Percentiles rank a stretch among this genome's conserved stretches.
Evolutionary conservation across 1,284 basidiomycete genomes (phyloP).

Genomic region (Inonotus hispidus): DNA sequence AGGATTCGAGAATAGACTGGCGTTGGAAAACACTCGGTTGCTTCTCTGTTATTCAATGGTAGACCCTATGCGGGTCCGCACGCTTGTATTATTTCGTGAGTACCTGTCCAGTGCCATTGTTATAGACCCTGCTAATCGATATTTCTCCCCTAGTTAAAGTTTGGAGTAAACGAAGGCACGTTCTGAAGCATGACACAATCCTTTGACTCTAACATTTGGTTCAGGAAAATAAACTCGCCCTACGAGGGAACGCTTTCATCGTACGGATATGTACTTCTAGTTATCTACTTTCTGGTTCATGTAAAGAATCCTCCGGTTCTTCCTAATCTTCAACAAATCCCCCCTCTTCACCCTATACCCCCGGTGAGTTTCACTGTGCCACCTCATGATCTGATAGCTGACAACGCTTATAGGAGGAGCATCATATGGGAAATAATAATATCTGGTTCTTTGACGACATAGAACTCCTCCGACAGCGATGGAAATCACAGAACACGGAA

Average conservation of each 20-base stretch:
- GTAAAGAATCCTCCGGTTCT: constrained; percentile 94
- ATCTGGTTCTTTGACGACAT: constrained; percentile 99
- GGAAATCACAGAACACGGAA: constrained; percentile 92
- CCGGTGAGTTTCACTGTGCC: constrained; percentile 35
- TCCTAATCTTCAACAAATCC: constrained; percentile 88
- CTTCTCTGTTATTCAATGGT: constrained; percentile 97
- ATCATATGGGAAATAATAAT: constrained; percentile 78
- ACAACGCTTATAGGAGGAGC: constrained; percentile 65
- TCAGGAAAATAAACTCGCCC: constrained; percentile 95
- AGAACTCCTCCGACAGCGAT: constrained; percentile 83
- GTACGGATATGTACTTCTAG: constrained; percentile 96
- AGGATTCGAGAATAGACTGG: constrained; percentile 95
- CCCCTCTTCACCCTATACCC: constrained; percentile 77
- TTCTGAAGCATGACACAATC: neutral
- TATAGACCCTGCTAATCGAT: constrained; percentile 1
- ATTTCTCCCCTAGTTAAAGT: constrained; percentile 74
- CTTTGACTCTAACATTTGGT: neutral
- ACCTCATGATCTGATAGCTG: neutral
- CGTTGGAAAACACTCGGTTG: constrained; percentile 93
- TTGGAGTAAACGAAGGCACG: constrained; percentile 90
- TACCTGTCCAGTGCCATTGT: constrained; percentile 24
- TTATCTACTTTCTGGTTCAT: constrained; percentile 95
- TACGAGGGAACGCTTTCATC: constrained; percentile 96
- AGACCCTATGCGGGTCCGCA: constrained; percentile 90
- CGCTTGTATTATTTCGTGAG: constrained; percentile 92